These are phyloP conservation scores for Moesziomyces globuligerus DNA, from an alignment of 1,284 basidiomycete genomes.

Conservation along the genomic window DNA sequence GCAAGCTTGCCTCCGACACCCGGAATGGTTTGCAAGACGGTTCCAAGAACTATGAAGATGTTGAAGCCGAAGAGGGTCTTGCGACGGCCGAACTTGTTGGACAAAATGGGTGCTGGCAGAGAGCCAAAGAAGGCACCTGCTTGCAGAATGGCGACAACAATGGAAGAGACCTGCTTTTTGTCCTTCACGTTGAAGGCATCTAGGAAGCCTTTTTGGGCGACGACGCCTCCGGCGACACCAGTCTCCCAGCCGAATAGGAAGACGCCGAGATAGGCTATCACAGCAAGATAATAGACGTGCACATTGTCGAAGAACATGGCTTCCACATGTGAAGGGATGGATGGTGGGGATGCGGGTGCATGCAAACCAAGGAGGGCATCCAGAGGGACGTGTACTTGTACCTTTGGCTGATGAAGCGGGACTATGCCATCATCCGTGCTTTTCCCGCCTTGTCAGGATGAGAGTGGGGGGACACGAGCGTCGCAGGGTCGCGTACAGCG, in stretches of 20 bases:
- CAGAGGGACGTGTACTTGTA: too few relatives aligned
- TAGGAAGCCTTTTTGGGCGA: constrained; percentile 75
- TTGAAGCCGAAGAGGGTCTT: constrained; percentile 8
- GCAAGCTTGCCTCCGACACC: constrained; percentile 3
- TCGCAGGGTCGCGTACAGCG: too few relatives aligned
- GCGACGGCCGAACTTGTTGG: constrained; percentile 12
- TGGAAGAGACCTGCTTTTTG: constrained; percentile 12
- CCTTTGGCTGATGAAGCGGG: too few relatives aligned
- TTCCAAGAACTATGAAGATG: constrained; percentile 6
- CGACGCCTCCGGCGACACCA: constrained; percentile 75
- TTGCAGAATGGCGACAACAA: constrained; percentile 17
- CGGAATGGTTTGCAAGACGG: constrained; percentile 3
- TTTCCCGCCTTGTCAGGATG: too few relatives aligned
- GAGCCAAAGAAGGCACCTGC: constrained; percentile 17
- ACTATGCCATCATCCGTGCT: too few relatives aligned
- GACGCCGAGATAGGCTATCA: constrained; percentile 80
- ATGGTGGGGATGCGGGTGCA: background rate
- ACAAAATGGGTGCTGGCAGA: constrained; percentile 2
- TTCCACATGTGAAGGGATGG: background rate
- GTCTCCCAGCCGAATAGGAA: constrained; percentile 79
- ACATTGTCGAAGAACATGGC: constrained; percentile 12
- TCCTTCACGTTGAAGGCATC: constrained; percentile 75
- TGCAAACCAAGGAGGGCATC: too few relatives aligned
- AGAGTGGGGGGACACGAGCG: too few relatives aligned
- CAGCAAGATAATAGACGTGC: constrained; percentile 71